Evolutionary conservation across 495 filamentous ascomycete species (phyloP).

Genomic region (Daldinia caldariorum): DNA sequence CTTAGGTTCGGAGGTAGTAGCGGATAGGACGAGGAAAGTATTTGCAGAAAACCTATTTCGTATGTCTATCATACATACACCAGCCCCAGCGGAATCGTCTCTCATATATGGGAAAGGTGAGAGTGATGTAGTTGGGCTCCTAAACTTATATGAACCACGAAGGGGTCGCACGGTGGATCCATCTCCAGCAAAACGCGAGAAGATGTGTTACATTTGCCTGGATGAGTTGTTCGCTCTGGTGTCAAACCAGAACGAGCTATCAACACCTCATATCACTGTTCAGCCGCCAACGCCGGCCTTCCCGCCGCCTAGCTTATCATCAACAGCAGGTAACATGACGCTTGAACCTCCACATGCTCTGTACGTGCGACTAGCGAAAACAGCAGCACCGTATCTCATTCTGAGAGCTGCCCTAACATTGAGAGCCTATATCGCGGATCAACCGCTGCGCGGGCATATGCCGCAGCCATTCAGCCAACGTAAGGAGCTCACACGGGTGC

Average conservation of each 20-base stretch:
- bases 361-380: slow-evolving; percentile 72
- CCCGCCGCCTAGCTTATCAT: slow-evolving; percentile 18
- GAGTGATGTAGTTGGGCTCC: slow-evolving; percentile 63
- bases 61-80: slow-evolving; percentile 81
- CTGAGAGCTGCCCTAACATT: slow-evolving; percentile 81
- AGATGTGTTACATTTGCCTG: slow-evolving; percentile 81
- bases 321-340: slow-evolving; percentile 26
- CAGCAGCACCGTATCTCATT: slow-evolving; percentile 84
- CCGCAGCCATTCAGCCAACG: slow-evolving; percentile 87
- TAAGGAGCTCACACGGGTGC: slow-evolving; percentile 76
- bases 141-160: slow-evolving; percentile 70
- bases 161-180: slow-evolving; percentile 76
- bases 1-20: slow-evolving; percentile 71
- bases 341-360: slow-evolving; percentile 47
- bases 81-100: slow-evolving; percentile 71
- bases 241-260: slow-evolving; percentile 53
- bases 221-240: slow-evolving; percentile 84
- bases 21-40: slow-evolving; percentile 71
- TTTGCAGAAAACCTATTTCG: slow-evolving; percentile 83
- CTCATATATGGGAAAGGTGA: slow-evolving; percentile 50
- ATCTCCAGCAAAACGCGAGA: slow-evolving; percentile 67
- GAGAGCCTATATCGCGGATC: slow-evolving; percentile 86
- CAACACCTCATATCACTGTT: slow-evolving; percentile 43
- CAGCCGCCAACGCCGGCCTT: slow-evolving; percentile 46
- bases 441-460: slow-evolving; percentile 90